Percentiles rank a stretch among this genome's conserved stretches.
Conservation (phyloP, 805 yeast species). For the Dipodascus geniculatus region DNA sequence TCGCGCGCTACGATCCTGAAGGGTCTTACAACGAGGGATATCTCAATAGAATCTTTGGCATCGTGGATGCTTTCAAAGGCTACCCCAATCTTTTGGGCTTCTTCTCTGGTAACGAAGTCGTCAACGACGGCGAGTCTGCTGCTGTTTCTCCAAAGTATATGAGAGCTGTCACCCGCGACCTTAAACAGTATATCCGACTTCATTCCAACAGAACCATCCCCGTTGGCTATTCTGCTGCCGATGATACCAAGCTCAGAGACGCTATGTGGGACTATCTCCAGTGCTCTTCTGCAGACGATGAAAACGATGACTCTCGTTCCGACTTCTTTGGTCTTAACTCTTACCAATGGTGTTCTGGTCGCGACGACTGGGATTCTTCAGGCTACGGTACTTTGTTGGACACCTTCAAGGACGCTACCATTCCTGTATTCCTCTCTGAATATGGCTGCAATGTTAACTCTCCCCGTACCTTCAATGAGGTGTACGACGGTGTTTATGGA, state of each 20-base stretch:
- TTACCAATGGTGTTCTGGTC: slow-evolving; percentile 71
- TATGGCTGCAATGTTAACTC: slow-evolving; percentile 78
- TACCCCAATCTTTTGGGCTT: slow-evolving; percentile 85
- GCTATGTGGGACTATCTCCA: slow-evolving; percentile 72
- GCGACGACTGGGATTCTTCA: slow-evolving; percentile 66
- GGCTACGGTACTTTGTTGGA: slow-evolving; percentile 59
- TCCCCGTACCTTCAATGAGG: slow-evolving; percentile 74
- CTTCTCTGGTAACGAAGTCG: slow-evolving; percentile 85
- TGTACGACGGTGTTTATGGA: slow-evolving; percentile 49
- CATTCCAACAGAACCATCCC: slow-evolving; percentile 63
- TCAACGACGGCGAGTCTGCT: slow-evolving; percentile 65
- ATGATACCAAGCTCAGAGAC: slow-evolving; percentile 65
- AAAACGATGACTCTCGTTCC: slow-evolving; percentile 17
- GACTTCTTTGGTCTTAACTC: slow-evolving; percentile 80
- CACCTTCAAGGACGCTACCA: slow-evolving; percentile 54
- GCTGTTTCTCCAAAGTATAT: slow-evolving; percentile 58
- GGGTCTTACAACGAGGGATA: slow-evolving; percentile 63
- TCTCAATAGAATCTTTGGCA: slow-evolving; percentile 61
- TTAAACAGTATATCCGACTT: slow-evolving; percentile 53
- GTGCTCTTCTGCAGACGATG: slow-evolving; percentile 45
- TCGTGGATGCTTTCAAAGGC: slow-evolving; percentile 67
- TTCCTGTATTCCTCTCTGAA: slow-evolving; percentile 83
- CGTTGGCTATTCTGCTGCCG: slow-evolving; percentile 95
- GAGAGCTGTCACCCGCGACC: slow-evolving; percentile 69
- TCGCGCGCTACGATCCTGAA: slow-evolving; percentile 93